These are phyloP conservation scores for Radiomyces spectabilis DNA, from an alignment of 192 early-diverging fungal genomes.

Conservation along the genomic window DNA sequence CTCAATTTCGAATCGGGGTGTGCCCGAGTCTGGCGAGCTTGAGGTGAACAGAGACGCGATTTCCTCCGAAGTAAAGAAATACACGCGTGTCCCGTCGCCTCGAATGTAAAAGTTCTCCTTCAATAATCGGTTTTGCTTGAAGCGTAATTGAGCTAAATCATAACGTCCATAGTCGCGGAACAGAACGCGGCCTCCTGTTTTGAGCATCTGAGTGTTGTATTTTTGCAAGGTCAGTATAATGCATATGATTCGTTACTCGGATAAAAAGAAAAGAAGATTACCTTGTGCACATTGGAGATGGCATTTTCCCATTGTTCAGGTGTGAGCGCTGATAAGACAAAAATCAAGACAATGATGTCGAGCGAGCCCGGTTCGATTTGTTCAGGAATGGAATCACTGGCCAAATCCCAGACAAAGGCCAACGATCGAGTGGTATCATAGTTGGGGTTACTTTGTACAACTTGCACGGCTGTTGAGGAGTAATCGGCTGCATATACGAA, in stretches of 20 bases:
- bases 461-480: conserved; percentile 79
- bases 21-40: conserved; percentile 27
- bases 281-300: conserved; percentile 71
- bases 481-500: conserved; percentile 95
- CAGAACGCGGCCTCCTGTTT: conserved; percentile 84
- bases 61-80: conserved; percentile 76
- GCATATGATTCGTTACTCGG: neutral
- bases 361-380: conserved; percentile 73
- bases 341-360: conserved; percentile 91
- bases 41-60: conserved; percentile 29
- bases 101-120: conserved; percentile 95
- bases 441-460: conserved; percentile 74
- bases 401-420: conserved; percentile 96
- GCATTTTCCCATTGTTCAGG: conserved; percentile 80
- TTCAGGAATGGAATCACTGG: conserved; percentile 55
- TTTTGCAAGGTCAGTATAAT: no score
- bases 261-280: conserved; percentile 10
- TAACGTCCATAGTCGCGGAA: conserved; percentile 97
- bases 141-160: conserved; percentile 94
- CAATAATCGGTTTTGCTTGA: conserved; percentile 86
- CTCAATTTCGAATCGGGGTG: conserved; percentile 53
- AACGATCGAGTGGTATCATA: conserved; percentile 68
- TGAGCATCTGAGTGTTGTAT: conserved; percentile 61
- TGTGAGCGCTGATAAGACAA: conserved; percentile 90
- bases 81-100: conserved; percentile 92